phyloP scores from a whole-genome alignment of 495 filamentous ascomycete species.

The Penicillium bovifimosum region DNA sequence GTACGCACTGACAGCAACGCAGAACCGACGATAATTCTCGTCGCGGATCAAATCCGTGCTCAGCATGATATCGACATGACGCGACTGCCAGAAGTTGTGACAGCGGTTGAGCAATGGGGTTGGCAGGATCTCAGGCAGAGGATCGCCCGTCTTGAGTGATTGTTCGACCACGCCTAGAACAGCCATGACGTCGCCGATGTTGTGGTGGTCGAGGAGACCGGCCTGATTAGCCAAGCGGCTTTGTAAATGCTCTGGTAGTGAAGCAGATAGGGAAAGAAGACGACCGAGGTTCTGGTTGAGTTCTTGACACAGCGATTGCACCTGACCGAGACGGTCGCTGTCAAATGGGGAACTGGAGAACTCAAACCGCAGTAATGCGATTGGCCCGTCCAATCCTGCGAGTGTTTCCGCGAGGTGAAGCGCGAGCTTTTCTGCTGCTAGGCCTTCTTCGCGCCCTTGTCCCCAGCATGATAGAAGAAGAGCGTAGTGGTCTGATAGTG shows the following conservation, averaged over 20 bases:
- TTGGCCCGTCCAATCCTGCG: slow-evolving; percentile 26
- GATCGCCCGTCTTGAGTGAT: slow-evolving; percentile 37
- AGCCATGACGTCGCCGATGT: slow-evolving; percentile 40
- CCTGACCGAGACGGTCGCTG: slow-evolving; percentile 27
- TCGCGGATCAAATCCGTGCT: slow-evolving; percentile 30
- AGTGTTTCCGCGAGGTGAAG: slow-evolving; percentile 31
- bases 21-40: slow-evolving; percentile 36
- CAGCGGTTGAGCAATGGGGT: slow-evolving; percentile 35
- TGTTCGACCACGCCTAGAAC: slow-evolving; percentile 37
- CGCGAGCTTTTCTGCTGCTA: slow-evolving; percentile 29
- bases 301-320: slow-evolving; percentile 33
- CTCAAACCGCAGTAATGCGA: slow-evolving; percentile 32
- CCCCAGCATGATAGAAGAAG: slow-evolving; percentile 40
- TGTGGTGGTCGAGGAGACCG: slow-evolving; percentile 35
- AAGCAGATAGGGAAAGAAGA: slow-evolving; percentile 31
- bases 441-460: slow-evolving; percentile 23
- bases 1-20: slow-evolving; percentile 36
- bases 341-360: slow-evolving; percentile 42
- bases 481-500: slow-evolving; percentile 41
- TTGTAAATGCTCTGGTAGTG: slow-evolving; percentile 30
- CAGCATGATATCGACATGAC: slow-evolving; percentile 20
- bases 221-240: slow-evolving; percentile 21
- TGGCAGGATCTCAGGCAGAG: slow-evolving; percentile 38
- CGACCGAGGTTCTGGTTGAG: slow-evolving; percentile 34
- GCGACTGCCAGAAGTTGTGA: slow-evolving; percentile 26